A percentile compares a stretch with the other conserved stretches of the same genome.
Conservation (phyloP, 2,329 filamentous ascomycete genomes). For the Dendryphion nanum region DNA sequence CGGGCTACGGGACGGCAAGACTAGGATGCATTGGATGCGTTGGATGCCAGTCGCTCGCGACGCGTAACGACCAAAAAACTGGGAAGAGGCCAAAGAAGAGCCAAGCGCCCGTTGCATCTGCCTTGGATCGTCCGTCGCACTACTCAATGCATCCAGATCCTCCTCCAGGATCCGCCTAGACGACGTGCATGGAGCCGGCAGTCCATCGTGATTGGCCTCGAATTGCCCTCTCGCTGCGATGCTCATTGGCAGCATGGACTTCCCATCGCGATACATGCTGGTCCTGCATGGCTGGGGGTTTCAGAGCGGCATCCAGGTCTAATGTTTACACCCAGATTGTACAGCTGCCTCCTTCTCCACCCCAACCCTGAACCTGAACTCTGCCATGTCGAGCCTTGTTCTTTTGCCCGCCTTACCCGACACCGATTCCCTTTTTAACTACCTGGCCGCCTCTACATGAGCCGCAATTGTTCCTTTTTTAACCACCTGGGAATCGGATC, state of each 20-base stretch:
- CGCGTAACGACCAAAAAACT: too few species aligned
- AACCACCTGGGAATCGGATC: too few species aligned
- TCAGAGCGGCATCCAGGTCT: constrained; percentile 38
- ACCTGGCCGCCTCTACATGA: constrained; percentile 6
- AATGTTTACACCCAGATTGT: constrained; percentile 29
- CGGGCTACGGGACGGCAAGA: too few species aligned
- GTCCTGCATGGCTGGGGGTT: constrained; percentile 21
- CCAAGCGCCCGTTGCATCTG: constrained; percentile 1
- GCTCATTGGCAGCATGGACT: constrained; percentile 25
- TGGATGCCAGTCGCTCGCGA: too few species aligned
- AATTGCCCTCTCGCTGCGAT: constrained; percentile 7
- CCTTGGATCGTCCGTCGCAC: constrained; percentile 25
- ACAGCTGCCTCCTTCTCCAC: constrained; percentile 4
- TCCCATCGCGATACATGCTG: constrained; percentile 9
- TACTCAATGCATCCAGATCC: constrained; percentile 20
- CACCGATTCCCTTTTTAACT: constrained; percentile 15
- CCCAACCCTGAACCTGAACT: constrained; percentile 7
- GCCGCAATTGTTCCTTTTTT: too few species aligned
- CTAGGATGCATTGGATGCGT: too few species aligned
- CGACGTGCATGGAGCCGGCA: constrained; percentile 18
- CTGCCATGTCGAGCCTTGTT: constrained; percentile 7
- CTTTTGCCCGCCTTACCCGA: constrained; percentile 4
- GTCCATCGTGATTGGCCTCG: constrained; percentile 22
- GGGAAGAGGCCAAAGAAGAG: too few species aligned
- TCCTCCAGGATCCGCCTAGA: constrained; percentile 21